Base-by-base conservation (phyloP, 2,329 filamentous ascomycete species). In the Exophiala alcalophila region DNA sequence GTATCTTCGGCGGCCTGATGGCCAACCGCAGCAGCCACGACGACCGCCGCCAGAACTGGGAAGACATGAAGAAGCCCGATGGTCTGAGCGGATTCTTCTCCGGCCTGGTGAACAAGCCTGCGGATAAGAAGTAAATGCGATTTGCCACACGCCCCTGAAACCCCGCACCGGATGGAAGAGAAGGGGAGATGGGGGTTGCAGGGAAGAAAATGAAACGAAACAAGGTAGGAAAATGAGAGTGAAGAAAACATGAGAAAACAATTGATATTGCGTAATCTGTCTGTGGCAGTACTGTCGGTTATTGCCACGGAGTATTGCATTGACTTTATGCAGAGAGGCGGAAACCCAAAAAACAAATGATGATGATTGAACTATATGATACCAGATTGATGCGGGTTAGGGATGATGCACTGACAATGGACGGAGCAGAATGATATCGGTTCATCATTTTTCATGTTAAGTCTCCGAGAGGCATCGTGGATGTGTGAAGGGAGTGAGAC, bases 101-200 rank as follows among this genome's bases (percentile, higher is more conserved):
- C 12, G 33, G 33, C 4, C 15, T 49, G 15, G 41, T 49, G 21
- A 38, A 34, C 15, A 52, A 52, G 16, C 42, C 49, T 23, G 38
- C 33, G 2, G 49, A 52, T n/a, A 52, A 52, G 45, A 52, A 52
- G 44, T 48, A 15, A 45, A 21, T n/a, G n/a, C n/a, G n/a, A n/a
- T n/a, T n/a, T n/a, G n/a, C n/a, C n/a, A 28, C 26, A 5, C 11
- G 11, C 5, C 5, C 26, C 26, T n/a, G 5, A 29, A 29, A 29
- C 26, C 11, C 26, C 4, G 5, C 26, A 5, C n/a, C 15, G 16
- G 18, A 39, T 10, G 9, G 15, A 21, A 10, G 11, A 4, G 23
- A 29, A 15, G 18, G 4, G 20, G 11, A 24, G 16, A 33, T 5
- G 19, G n/a, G 4, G 24, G 15, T 15, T 7, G 25, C 18, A n/a